Base-by-base conservation (phyloP, 345 rosid genomes). In the Rhodomyrtus tomentosa region DNA sequence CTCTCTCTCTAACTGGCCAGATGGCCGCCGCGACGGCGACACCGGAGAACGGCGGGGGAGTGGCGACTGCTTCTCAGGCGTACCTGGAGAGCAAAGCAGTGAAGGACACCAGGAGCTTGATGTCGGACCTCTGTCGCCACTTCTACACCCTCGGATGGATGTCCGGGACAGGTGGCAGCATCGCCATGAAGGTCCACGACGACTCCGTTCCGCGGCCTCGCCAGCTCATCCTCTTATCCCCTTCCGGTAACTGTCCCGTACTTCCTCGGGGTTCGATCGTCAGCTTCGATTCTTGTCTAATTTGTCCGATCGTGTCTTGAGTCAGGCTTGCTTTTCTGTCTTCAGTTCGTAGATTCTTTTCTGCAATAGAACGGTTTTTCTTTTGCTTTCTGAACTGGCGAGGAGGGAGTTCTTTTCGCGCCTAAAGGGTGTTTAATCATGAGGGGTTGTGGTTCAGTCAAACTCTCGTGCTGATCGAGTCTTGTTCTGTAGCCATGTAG, bases 111-210 rank as follows among this genome's bases (percentile, higher is more conserved):
- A 89, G 91, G 84, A 87, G 89, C 74, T 55, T 95, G 86, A 81
- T 95, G 49, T 88, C 97, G 82, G 95, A 96, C 87, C 96, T 95
- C 24, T 93, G 99, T 87, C 95, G 95, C 81, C 98, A 94, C 20
- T 96, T 96, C 88, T 96, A 95, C 86, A 88, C 85, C 55, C 95
- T 93, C 82, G 98, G 98, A n/a, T 95, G 99, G 99, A 97, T 96
- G 1, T 93, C 94, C 21, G 99, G 98, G 40, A 95, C 98, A 15
- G 98, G 99, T 9, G 98, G 99, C 45, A 96, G 99, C 89, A 94
- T 95, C 89, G 93, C 99, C 49, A 86, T 91, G 82, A 94, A 94
- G 89, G 96, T 90, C 87, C 96, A 93, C 81, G 99, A 96, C 82
- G 93, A 92, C 84, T 92, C 91, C 80, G 89, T 95, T 79, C 98